Evolutionary conservation across 164 flowering plant species (phyloP).

Genomic region (Chimonanthus salicifolius): DNA sequence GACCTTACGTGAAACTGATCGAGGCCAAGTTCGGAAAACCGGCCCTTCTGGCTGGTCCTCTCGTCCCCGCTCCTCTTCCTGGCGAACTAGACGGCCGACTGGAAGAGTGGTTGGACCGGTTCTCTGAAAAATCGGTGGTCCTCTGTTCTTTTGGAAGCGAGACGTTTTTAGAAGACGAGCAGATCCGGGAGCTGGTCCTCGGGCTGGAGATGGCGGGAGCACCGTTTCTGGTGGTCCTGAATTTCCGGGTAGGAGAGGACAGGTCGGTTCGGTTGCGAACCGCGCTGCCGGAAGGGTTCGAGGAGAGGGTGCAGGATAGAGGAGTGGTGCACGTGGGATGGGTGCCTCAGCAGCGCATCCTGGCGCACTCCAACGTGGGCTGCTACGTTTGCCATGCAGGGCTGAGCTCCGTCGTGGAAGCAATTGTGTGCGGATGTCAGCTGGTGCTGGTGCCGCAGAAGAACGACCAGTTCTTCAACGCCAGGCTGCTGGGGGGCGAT

Average conservation of each 20-base stretch:
- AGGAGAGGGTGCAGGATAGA: background rate
- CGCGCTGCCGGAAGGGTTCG: slow-evolving; percentile 13
- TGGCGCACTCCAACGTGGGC: slow-evolving; percentile 7
- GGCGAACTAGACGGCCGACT: slow-evolving; percentile 18
- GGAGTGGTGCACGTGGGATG: slow-evolving; percentile 16
- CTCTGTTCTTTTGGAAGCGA: slow-evolving; percentile 38
- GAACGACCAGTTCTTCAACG: slow-evolving; percentile 15
- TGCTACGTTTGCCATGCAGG: slow-evolving; percentile 13
- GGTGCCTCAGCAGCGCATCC: slow-evolving; percentile 15
- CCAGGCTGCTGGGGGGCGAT: slow-evolving; percentile 8
- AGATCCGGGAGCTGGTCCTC: slow-evolving; percentile 23
- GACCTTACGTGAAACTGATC: slow-evolving; percentile 7
- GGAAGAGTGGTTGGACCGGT: slow-evolving; percentile 25
- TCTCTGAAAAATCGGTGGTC: slow-evolving; percentile 19
- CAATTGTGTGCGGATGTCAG: slow-evolving; percentile 7
- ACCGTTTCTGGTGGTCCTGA: slow-evolving; percentile 25
- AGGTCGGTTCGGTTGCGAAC: background rate
- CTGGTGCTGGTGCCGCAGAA: background rate
- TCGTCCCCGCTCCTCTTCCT: slow-evolving; percentile 13
- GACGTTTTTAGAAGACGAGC: slow-evolving; percentile 13
- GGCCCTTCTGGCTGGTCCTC: slow-evolving; percentile 11
- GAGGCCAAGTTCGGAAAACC: slow-evolving; percentile 9
- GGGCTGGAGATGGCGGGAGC: slow-evolving; percentile 29
- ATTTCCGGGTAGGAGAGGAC: background rate
- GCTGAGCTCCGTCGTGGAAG: slow-evolving; percentile 5